These are phyloP conservation scores for Penicillium sp. DNA, from an alignment of 2,329 filamentous ascomycete species.

Conservation along the genomic window DNA sequence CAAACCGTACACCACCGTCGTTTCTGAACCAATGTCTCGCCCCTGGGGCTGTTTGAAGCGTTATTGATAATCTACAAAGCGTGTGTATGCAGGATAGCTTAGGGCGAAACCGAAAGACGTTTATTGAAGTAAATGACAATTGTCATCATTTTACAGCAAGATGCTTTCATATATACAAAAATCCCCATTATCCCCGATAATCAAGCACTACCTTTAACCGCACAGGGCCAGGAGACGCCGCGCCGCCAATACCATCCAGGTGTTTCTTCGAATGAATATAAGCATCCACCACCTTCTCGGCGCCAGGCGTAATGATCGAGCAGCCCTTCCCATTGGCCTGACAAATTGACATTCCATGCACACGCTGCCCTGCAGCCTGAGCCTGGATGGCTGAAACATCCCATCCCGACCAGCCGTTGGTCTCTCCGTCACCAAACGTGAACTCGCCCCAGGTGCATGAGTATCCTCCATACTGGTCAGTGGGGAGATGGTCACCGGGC, in stretches of 20 bases:
- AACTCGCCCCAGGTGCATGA: constrained; percentile 43
- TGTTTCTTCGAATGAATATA: constrained; percentile 28
- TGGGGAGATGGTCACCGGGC: constrained; percentile 29
- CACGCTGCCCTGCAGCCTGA: constrained; percentile 26
- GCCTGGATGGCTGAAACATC: constrained; percentile 45
- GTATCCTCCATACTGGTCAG: constrained; percentile 33
- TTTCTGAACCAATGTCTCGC: too few species aligned
- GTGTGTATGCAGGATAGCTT: too few species aligned
- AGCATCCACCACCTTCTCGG: constrained; percentile 26
- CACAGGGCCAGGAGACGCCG: constrained; percentile 32
- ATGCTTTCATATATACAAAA: constrained; percentile 5
- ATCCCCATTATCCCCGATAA: constrained; percentile 21
- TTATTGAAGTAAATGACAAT: too few species aligned
- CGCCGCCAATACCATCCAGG: constrained; percentile 39
- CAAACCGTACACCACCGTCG: too few species aligned
- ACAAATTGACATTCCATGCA: constrained; percentile 40
- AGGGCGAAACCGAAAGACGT: too few species aligned
- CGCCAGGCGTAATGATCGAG: constrained; percentile 29
- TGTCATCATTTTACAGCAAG: background rate
- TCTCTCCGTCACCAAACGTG: constrained; percentile 35
- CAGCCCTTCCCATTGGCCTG: constrained; percentile 26
- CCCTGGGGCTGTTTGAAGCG: too few species aligned
- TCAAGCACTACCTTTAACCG: constrained; percentile 30
- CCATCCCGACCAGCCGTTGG: constrained; percentile 40
- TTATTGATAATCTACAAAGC: too few species aligned